Evolutionary conservation across 202 grass and related monocot genomes (phyloP).

Genomic region (Eragrostis tef): DNA sequence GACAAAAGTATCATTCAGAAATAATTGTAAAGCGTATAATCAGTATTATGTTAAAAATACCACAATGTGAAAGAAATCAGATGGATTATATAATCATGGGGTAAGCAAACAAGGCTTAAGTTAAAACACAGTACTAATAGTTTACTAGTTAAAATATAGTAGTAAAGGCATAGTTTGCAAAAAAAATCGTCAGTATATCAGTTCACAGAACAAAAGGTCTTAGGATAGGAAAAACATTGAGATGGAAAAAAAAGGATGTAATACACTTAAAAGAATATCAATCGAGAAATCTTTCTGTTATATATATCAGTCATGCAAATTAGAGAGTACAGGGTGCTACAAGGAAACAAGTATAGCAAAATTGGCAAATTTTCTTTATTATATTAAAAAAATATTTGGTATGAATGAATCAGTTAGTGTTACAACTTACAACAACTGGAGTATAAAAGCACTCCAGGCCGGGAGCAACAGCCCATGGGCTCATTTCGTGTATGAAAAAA

Average conservation of each 20-base stretch:
- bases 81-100: too few species aligned
- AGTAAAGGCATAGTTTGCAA: slow-evolving; percentile 22
- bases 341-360: neutral
- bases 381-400: slow-evolving; percentile 44
- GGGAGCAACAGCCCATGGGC: neutral
- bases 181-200: neutral
- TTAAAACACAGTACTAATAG: neutral
- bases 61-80: too few species aligned
- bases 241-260: neutral
- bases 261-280: neutral
- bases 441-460: slow-evolving; percentile 45
- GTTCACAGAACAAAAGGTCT: neutral
- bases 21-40: slow-evolving; percentile 4
- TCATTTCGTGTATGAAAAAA: slow-evolving; percentile 39
- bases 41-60: too few species aligned
- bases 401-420: slow-evolving; percentile 51
- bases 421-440: slow-evolving; percentile 55
- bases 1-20: neutral
- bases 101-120: too few species aligned
- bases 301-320: neutral
- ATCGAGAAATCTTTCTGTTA: neutral
- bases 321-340: neutral
- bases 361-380: slow-evolving; percentile 36
- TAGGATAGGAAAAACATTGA: neutral
- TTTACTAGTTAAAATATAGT: neutral